Evolutionary conservation across 1,284 basidiomycete genomes (phyloP), one percentile per base, ranked within the genome.

Genomic region (Fomitopsis pinicola): DNA sequence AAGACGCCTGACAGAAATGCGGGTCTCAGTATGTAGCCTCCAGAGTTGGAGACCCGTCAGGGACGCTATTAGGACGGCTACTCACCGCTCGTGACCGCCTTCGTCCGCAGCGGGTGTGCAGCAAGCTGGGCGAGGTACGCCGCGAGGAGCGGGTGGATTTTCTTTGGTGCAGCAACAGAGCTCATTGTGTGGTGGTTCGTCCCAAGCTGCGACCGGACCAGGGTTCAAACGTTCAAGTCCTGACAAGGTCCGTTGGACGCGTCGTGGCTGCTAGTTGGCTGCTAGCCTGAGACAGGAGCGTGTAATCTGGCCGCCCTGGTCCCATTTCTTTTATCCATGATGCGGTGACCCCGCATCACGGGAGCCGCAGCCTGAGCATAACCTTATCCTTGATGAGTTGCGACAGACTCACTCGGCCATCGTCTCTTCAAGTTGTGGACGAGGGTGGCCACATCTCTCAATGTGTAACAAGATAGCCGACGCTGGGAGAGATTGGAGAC

Each of bases 61-160:
- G 40, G 5, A 44, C 53, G 45, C 38, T 57, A 17, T 46, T 28
- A n/a, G 26, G 59, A 14, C 15, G 22, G 26, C 30, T 17, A 57
- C 74, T 52, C 64, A 86, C 88, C 86, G 63, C 86, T 83, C 1
- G 91, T 92, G 64, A 87, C 67, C 12, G 86, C 82, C 75, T 93
- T 93, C 38, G 91, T 93, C 56, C 88, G 80, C 57, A 93, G 77
- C 3, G 91, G 91, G 69, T 91, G 79, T 5, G 76, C 69, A 1
- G 82, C 76, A 50, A 93, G 83, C 67, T 88, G 82, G 10, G 75
- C 70, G 8, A 92, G 80, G 71, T 92, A 92, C 54, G 77, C 81
- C 28, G 81, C 80, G 42, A 92, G 80, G 40, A 90, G 77, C 26
- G 86, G 81, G 66, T 86, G 77, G 36, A 78, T 69, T 28, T 73